phyloP scores from a whole-genome alignment of 768 basidiomycete genomes.

The Mycena rosella region DNA sequence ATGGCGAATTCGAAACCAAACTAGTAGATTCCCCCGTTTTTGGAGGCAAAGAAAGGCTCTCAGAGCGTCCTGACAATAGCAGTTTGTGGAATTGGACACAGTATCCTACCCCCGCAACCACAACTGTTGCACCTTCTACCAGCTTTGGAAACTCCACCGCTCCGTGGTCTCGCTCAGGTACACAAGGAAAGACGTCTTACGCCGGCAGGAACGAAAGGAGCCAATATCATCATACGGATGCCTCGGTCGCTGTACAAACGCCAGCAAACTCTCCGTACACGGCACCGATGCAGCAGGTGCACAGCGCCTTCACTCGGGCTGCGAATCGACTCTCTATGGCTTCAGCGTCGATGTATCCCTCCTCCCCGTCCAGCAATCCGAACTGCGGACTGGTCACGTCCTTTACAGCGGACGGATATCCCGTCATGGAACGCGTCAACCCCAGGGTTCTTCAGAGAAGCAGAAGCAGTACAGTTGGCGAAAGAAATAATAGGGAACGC shows the following conservation, averaged over 20 bases:
- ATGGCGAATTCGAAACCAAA: constrained; percentile 52
- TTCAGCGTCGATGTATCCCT: constrained; percentile 64
- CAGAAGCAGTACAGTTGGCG: constrained; percentile 36
- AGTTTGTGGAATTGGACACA: constrained; percentile 71
- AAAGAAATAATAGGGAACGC: constrained; percentile 37
- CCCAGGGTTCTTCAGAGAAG: constrained; percentile 38
- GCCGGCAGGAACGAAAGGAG: constrained; percentile 32
- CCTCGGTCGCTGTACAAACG: constrained; percentile 35
- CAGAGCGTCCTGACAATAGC: constrained; percentile 51
- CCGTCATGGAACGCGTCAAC: constrained; percentile 52
- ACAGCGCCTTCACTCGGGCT: constrained; percentile 53
- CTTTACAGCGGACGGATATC: constrained; percentile 58
- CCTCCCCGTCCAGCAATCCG: constrained; percentile 50
- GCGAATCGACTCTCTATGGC: constrained; percentile 55
- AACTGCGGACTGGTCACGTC: constrained; percentile 42
- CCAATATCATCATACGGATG: constrained; percentile 44
- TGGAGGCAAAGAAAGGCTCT: constrained; percentile 76
- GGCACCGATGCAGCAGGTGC: constrained; percentile 54
- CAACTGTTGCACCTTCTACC: constrained; percentile 24
- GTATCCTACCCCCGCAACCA: constrained; percentile 56
- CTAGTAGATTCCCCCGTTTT: constrained; percentile 80
- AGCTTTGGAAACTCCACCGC: constrained; percentile 23
- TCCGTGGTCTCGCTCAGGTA: constrained; percentile 27
- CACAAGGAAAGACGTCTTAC: constrained; percentile 28
- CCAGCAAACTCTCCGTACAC: constrained; percentile 43